Evolutionary conservation across 140 eudicot species (phyloP), one percentile per base, ranked within the genome.

Genomic region (Artemisia princeps): DNA sequence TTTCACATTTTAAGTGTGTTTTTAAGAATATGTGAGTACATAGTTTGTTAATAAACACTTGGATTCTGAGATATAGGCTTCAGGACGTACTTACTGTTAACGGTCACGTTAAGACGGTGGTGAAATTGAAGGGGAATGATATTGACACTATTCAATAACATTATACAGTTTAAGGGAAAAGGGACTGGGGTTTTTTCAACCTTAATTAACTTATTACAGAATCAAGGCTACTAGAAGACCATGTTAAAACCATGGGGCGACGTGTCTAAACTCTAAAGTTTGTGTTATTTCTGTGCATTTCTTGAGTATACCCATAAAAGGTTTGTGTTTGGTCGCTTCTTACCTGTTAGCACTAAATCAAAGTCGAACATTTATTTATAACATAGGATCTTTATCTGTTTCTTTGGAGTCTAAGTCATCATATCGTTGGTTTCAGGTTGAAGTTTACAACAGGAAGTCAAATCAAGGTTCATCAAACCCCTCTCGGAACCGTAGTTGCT

Each of bases 81-180:
- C 81, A 90, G 2, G 95, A 87, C 85, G 72, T 84, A 55, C 90
- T 79, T 65, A 87, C 95, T 0, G 86, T 87, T 56, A 87, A 87
- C 82, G 95, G 95, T 51, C 95, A 87, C 26, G 95, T 87, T 37
- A 88, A 87, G 79, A 84, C 95, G 4, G 95, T 87, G 56, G 95
- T 87, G 86, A 87, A 84, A 83, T 84, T 87, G 48, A 87, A 87
- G 77, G 95, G 95, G 49, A 77, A 84, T 13, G 95, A 87, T 62
- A 87, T 87, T 59, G 95, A 87, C 54, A 84, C 85, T 1, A 87
- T 87, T 20, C 22, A 20, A 20, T 1, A 20, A 20, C 22, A 20
- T 20, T 20, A 20, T 20, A 20, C 22, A 20, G 22, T 20, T 0
- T 20, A 20, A 20, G 22, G 22, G 22, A 1, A 20, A 20, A 20